phyloP scores from a whole-genome alignment of 306 rosid species.

The Mimosa pudica region DNA sequence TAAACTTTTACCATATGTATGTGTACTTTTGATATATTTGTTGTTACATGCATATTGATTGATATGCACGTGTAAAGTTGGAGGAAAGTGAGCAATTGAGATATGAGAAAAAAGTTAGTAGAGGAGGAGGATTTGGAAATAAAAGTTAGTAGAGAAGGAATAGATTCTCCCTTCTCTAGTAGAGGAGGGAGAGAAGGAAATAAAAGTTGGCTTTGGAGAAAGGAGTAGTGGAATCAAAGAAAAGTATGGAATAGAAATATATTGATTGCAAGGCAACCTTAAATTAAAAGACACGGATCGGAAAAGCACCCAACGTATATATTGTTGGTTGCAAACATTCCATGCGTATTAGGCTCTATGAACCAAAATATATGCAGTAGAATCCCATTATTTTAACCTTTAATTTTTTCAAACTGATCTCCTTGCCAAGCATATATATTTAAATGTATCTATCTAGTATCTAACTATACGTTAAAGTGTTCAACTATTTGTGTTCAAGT shows the following conservation, averaged over 20 bases:
- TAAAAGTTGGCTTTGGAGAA: slow-evolving; percentile 30
- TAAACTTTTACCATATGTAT: no score
- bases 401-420: not conserved
- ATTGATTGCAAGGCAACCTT: slow-evolving; percentile 9
- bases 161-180: slow-evolving; percentile 33
- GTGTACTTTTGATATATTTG: not conserved
- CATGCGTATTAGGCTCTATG: not conserved
- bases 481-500: not conserved
- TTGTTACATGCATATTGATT: slow-evolving; percentile 2
- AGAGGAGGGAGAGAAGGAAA: slow-evolving; percentile 1
- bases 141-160: slow-evolving; percentile 38
- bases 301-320: not conserved
- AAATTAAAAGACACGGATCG: not conserved
- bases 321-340: not conserved
- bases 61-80: slow-evolving; percentile 30
- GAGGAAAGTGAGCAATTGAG: slow-evolving; percentile 57
- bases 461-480: not conserved
- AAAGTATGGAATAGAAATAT: slow-evolving; percentile 40
- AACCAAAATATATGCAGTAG: not conserved
- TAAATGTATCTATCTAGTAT: not conserved
- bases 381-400: not conserved
- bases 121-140: slow-evolving; percentile 5
- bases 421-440: not conserved
- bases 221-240: slow-evolving; percentile 72
- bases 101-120: slow-evolving; percentile 28